Base-by-base conservation (phyloP, 345 rosid genomes). In the Excoecaria cochinchinensis region DNA sequence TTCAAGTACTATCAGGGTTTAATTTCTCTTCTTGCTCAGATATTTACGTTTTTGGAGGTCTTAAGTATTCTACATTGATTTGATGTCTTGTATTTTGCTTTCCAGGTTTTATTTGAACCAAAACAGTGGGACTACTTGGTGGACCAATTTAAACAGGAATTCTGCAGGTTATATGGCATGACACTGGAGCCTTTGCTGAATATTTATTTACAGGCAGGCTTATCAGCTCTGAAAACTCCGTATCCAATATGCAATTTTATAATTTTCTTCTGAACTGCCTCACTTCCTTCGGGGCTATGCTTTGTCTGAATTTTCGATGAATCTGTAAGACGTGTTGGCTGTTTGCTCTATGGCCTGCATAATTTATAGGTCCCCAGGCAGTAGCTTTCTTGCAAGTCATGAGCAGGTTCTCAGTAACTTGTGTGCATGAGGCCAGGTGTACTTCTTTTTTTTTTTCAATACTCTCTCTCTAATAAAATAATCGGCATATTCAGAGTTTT, bases 101-200 rank as follows among this genome's bases (percentile, higher is more conserved):
- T 71, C 57, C 90, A 95, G 99, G 89, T 74, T 74, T 84, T 95
- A 75, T 95, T 95, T 81, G 97, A 95, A 83, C 82, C 87, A 15
- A 87, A 85, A 86, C 98, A 93, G 78, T 95, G 99, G 99, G 98
- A 93, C 82, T 80, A 82, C 85, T 83, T 95, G 84, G 98, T 90
- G 78, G 85, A 90, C 62, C 96, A 88, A 77, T 95, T 95, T 79
- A 91, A 89, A 83, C 93, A 88, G 81, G 99, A 95, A 82, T 91
- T 95, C 86, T 93, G 90, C 90, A 88, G 81, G 87, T 78, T 95
- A 73, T 91, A 93, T 83, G 99, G 99, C 88, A 95, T 95, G 98
- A 88, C 99, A 21, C 75, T 87, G 67, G 98, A 93, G 85, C 97
- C 99, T 21, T 79, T 95, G 80, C 81, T 95, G 80, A 93, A 89